Conservation (phyloP, 306 rosid genomes). For the Ormosia emarginata region DNA sequence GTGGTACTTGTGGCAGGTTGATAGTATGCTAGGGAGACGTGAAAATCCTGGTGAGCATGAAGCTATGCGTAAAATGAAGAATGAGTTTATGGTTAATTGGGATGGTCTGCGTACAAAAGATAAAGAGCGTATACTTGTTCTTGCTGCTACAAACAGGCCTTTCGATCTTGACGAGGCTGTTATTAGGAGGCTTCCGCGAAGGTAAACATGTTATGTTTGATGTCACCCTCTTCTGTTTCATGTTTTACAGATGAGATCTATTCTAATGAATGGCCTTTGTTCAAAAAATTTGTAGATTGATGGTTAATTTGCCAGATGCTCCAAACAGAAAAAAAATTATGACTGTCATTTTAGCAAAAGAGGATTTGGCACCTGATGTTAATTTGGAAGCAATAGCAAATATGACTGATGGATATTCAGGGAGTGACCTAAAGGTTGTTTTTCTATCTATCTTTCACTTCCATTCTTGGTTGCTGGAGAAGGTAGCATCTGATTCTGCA, state of each 20-base stretch:
- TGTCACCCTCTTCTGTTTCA: neutral
- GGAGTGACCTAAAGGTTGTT: slow-evolving; percentile 89
- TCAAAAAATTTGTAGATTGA: slow-evolving; percentile 50
- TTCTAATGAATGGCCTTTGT: neutral
- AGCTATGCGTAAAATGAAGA: slow-evolving; percentile 99
- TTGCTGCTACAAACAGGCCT: slow-evolving; percentile 96
- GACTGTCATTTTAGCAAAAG: slow-evolving; percentile 74
- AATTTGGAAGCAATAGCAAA: slow-evolving; percentile 75
- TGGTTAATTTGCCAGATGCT: slow-evolving; percentile 91
- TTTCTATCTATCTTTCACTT: neutral
- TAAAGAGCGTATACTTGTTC: slow-evolving; percentile 92
- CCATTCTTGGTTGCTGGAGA: slow-evolving; percentile 14
- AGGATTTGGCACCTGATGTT: slow-evolving; percentile 68
- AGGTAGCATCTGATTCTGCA: neutral
- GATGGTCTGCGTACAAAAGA: slow-evolving; percentile 98
- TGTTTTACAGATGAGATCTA: neutral
- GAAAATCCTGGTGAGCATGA: slow-evolving; percentile 98
- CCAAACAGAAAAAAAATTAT: slow-evolving; percentile 77
- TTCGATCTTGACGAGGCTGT: slow-evolving; percentile 99
- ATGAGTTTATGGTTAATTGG: slow-evolving; percentile 99
- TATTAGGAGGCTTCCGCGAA: slow-evolving; percentile 95
- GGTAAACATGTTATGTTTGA: slow-evolving; percentile 40
- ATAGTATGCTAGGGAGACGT: slow-evolving; percentile 97
- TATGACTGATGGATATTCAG: slow-evolving; percentile 90
- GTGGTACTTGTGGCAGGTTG: slow-evolving; percentile 59